Evolutionary conservation across 176 grass and related monocot genomes (phyloP).

Genomic region (Olyra latifolia): DNA sequence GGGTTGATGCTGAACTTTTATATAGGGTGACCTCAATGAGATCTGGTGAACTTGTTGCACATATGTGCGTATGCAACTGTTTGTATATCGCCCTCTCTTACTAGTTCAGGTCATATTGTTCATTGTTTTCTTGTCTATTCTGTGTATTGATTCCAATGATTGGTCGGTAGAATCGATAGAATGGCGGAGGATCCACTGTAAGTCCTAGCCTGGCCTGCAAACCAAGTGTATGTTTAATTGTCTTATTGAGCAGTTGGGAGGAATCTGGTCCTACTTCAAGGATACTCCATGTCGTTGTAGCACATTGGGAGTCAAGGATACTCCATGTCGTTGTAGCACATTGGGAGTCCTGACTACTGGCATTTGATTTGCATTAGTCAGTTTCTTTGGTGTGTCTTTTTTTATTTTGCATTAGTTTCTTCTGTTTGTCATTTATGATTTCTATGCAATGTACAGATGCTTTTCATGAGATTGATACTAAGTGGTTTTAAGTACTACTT

Average conservation of each 20-base stretch:
- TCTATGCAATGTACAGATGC: background rate
- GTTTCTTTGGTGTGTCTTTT: conserved; percentile 3
- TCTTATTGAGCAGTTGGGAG: background rate
- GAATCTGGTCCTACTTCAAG: background rate
- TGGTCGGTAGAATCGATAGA: background rate
- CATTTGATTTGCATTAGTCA: background rate
- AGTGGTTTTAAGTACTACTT: conserved; percentile 12
- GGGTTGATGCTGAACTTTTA: background rate
- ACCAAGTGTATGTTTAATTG: background rate
- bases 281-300: background rate
- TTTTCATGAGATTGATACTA: background rate
- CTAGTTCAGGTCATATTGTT: conserved; percentile 10
- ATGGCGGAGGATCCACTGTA: background rate
- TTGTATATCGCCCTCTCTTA: background rate
- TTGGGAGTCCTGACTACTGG: background rate
- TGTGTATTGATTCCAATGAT: background rate
- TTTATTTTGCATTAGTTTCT: background rate
- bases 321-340: background rate
- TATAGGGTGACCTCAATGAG: background rate
- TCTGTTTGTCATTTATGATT: background rate
- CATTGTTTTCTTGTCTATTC: background rate
- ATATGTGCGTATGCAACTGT: background rate
- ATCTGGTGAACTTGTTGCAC: background rate
- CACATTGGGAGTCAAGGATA: background rate
- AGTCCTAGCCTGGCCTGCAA: background rate